phyloP scores from a whole-genome alignment of 257 asterid genomes.

The Nicotiana knightiana region DNA sequence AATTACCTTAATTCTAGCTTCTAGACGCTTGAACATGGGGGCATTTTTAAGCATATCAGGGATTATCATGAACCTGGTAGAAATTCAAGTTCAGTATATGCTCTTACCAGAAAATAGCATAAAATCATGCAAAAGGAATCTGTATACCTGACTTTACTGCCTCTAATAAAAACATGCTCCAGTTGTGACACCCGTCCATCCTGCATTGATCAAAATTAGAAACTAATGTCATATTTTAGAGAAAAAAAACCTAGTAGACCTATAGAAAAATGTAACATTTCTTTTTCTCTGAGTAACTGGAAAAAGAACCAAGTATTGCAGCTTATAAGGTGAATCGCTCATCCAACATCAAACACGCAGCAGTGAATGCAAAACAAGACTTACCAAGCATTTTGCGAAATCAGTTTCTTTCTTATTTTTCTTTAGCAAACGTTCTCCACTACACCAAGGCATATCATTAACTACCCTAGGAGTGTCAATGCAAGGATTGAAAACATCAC shows the following conservation, averaged over 20 bases:
- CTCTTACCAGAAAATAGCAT: neutral
- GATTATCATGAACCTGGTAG: slow-evolving; percentile 87
- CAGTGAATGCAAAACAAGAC: neutral
- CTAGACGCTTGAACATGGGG: slow-evolving; percentile 95
- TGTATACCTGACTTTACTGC: slow-evolving; percentile 88
- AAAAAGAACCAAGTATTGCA: neutral
- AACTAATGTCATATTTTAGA: neutral
- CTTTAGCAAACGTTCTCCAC: neutral
- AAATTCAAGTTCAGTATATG: neutral
- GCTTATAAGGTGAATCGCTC: neutral
- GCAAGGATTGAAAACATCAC: neutral
- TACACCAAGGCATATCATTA: neutral
- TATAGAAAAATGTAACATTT: neutral
- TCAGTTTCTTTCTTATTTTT: neutral
- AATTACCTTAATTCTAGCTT: slow-evolving; percentile 88
- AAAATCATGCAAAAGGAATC: neutral
- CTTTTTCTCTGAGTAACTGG: neutral
- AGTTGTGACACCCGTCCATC: slow-evolving; percentile 90
- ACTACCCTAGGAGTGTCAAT: neutral
- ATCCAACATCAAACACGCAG: neutral
- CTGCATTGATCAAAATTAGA: slow-evolving; percentile 29
- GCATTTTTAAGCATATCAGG: slow-evolving; percentile 99
- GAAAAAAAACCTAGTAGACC: neutral
- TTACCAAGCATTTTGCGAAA: neutral
- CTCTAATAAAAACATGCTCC: slow-evolving; percentile 95